These are phyloP conservation scores for Adiantum capillusveneris DNA, from an alignment of 75 land plant species.

Conservation along the genomic window DNA sequence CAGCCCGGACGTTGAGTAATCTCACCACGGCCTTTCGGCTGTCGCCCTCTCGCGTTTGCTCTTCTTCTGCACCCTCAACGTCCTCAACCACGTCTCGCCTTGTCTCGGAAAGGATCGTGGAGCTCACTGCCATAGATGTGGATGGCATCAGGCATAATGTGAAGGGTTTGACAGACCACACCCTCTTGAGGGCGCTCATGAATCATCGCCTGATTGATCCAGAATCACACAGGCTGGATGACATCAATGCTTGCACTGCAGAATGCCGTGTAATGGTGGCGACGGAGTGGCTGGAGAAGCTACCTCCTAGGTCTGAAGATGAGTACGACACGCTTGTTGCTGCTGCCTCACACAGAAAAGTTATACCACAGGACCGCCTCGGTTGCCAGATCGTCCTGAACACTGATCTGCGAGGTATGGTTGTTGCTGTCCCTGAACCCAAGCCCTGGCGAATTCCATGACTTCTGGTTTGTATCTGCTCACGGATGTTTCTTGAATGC, in stretches of 20 bases:
- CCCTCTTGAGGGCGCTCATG: conserved; percentile 53
- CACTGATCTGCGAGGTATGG: conserved; percentile 70
- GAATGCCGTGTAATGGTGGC: conserved; percentile 90
- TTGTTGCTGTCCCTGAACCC: conserved; percentile 65
- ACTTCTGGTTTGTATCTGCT: neutral
- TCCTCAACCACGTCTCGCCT: conserved; percentile 16
- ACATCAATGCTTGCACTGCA: conserved; percentile 75
- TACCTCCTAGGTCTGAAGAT: conserved; percentile 56
- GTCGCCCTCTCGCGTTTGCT: neutral
- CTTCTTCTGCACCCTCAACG: conserved; percentile 5
- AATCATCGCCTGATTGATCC: conserved; percentile 61
- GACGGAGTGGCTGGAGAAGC: conserved; percentile 72
- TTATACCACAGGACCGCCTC: conserved; percentile 60
- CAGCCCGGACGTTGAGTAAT: conserved; percentile 8
- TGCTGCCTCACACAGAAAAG: conserved; percentile 8
- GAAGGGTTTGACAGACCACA: conserved; percentile 60
- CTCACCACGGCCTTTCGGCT: conserved; percentile 5
- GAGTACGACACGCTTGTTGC: conserved; percentile 54
- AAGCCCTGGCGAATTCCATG: conserved; percentile 75
- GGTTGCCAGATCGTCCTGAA: conserved; percentile 75
- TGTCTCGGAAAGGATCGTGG: conserved; percentile 52
- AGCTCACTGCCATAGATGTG: conserved; percentile 54
- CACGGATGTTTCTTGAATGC: too few species aligned
- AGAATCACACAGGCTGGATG: conserved; percentile 76
- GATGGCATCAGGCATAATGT: conserved; percentile 50